A percentile compares a stretch with the other conserved stretches of the same genome.
Evolutionary conservation across 345 rosid genomes (phyloP).

Genomic region (Salix koriyanagi): DNA sequence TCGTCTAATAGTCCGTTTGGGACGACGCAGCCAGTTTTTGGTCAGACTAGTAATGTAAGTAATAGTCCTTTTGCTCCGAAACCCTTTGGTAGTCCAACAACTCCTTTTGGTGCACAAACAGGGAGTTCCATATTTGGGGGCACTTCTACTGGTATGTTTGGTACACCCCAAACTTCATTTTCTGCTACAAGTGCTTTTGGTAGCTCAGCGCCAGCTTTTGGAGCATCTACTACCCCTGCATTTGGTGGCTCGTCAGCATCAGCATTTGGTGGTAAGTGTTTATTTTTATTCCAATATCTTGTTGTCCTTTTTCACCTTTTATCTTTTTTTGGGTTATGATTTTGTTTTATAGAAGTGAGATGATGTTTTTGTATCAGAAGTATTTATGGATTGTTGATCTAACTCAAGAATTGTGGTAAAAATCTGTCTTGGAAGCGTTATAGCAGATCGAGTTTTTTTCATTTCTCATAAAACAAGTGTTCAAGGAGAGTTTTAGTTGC

Average conservation of each 20-base stretch:
- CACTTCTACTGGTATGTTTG: slow-evolving; percentile 86
- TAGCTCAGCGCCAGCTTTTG: slow-evolving; percentile 63
- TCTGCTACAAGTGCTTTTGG: slow-evolving; percentile 66
- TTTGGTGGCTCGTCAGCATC: slow-evolving; percentile 63
- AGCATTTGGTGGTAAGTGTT: slow-evolving; percentile 66
- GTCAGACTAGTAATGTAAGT: slow-evolving; percentile 55
- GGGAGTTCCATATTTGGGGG: slow-evolving; percentile 79
- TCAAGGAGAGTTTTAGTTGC: not conserved
- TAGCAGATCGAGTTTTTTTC: not conserved
- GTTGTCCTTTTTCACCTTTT: not conserved
- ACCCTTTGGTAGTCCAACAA: slow-evolving; percentile 53
- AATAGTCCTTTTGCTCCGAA: slow-evolving; percentile 69
- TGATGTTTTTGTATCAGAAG: not conserved
- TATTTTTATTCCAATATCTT: not conserved
- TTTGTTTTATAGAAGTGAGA: not conserved
- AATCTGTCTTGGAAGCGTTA: not conserved
- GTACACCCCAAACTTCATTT: slow-evolving; percentile 57
- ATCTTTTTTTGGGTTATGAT: not conserved
- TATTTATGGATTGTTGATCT: not conserved
- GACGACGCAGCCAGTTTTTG: slow-evolving; percentile 55
- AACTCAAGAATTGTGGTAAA: not conserved
- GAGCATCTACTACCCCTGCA: slow-evolving; percentile 42
- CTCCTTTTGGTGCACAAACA: slow-evolving; percentile 74
- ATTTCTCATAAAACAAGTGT: not conserved
- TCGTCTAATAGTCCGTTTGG: slow-evolving; percentile 65